Conservation (phyloP, 2,329 filamentous ascomycete species). For the Microascus cirrosus region DNA sequence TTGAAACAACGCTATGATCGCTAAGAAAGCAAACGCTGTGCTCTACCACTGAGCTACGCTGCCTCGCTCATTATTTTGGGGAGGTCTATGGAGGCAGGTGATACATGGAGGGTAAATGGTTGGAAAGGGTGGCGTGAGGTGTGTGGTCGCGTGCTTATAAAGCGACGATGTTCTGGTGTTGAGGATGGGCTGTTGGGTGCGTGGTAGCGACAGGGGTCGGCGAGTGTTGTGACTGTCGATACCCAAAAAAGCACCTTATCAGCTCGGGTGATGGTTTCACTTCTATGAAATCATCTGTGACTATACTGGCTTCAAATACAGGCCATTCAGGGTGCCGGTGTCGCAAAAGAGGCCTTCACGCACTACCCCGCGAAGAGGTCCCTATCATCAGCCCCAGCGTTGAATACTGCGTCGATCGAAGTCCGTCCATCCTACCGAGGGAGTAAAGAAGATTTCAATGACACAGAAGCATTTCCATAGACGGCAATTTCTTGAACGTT, state of each 20-base stretch:
- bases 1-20: not conserved
- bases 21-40: not conserved
- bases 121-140: not conserved
- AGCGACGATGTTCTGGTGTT: not conserved
- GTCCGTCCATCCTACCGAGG: not conserved
- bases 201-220: no score
- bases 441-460: not conserved
- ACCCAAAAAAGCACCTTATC: no score
- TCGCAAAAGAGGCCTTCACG: not conserved
- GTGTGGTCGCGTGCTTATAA: not conserved
- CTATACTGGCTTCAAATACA: not conserved
- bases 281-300: not conserved
- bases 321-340: not conserved
- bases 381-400: not conserved
- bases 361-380: not conserved
- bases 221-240: no score
- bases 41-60: not conserved
- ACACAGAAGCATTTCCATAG: not conserved
- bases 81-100: not conserved
- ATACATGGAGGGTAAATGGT: not conserved
- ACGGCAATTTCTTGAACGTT: not conserved
- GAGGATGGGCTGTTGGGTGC: not conserved
- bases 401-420: not conserved
- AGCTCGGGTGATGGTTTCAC: not conserved
- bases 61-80: no score